A percentile compares a stretch with the other conserved stretches of the same genome.
Conservation (phyloP, 768 basidiomycete genomes). For the Royoungia palumana region DNA sequence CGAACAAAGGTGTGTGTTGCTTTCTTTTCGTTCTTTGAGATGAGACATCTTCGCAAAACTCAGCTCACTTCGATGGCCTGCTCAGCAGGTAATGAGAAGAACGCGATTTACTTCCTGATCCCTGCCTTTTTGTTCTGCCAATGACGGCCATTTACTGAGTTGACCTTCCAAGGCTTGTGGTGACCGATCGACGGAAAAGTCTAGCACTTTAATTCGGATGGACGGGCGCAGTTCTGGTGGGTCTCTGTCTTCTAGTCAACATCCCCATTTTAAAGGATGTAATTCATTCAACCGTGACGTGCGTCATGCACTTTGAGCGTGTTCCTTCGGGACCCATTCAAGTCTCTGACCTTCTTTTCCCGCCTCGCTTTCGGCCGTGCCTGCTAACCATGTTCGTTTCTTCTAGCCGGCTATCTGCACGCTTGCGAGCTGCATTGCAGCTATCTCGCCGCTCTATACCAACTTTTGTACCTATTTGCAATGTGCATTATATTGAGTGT, state of each 20-base stretch:
- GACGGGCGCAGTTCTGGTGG: slow-evolving; percentile 8
- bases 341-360: slow-evolving; percentile 58
- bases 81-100: slow-evolving; percentile 52
- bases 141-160: slow-evolving; percentile 4
- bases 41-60: slow-evolving; percentile 42
- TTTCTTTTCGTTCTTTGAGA: slow-evolving; percentile 14
- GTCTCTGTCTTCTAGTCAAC: background rate
- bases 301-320: slow-evolving; percentile 52
- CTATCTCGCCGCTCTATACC: background rate
- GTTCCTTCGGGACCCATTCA: slow-evolving; percentile 78
- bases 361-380: background rate
- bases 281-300: slow-evolving; percentile 52
- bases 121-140: background rate
- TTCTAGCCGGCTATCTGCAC: background rate
- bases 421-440: background rate
- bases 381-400: slow-evolving; percentile 16
- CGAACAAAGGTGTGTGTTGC: background rate
- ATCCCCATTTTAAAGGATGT: slow-evolving; percentile 39
- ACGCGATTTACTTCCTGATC: slow-evolving; percentile 40
- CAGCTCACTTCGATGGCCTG: slow-evolving; percentile 65
- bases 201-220: no score
- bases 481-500: slow-evolving; percentile 6
- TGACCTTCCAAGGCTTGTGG: background rate
- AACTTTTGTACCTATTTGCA: slow-evolving; percentile 16
- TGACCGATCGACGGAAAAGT: background rate